Evolutionary conservation across 108 stramenopile genomes (phyloP).

Genomic region (Poteriospumella lacustris): DNA sequence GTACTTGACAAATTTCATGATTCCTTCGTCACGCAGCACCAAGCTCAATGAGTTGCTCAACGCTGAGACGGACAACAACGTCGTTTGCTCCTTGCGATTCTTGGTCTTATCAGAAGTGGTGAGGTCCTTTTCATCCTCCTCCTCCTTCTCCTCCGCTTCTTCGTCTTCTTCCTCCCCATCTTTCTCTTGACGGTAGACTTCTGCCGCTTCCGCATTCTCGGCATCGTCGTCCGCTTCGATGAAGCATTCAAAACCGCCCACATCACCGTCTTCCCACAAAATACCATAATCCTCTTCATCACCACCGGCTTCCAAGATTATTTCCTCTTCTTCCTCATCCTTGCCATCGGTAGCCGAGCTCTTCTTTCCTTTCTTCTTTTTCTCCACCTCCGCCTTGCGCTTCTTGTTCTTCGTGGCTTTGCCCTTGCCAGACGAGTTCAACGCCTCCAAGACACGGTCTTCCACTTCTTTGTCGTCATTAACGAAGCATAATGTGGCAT

Average conservation of each 20-base stretch:
- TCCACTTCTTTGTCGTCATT: constrained; percentile 51
- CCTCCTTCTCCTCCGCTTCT: constrained; percentile 12
- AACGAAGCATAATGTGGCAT: constrained; percentile 72
- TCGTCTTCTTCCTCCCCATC: constrained; percentile 14
- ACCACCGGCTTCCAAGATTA: constrained; percentile 5
- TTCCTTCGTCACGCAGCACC: constrained; percentile 81
- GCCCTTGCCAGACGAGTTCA: too few species aligned
- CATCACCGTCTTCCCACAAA: constrained; percentile 73
- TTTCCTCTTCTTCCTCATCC: background rate
- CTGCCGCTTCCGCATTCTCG: constrained; percentile 35
- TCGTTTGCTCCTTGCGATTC: constrained; percentile 81
- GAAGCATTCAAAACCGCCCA: constrained; percentile 91
- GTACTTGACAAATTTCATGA: constrained; percentile 93
- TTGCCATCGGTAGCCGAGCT: constrained; percentile 30
- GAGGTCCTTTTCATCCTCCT: constrained; percentile 39
- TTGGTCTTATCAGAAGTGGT: constrained; percentile 68
- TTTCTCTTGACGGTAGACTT: background rate
- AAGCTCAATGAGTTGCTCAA: constrained; percentile 82
- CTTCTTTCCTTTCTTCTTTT: constrained; percentile 44
- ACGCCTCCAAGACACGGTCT: background rate
- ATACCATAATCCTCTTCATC: constrained; percentile 64
- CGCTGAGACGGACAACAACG: constrained; percentile 81
- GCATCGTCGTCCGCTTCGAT: constrained; percentile 83
- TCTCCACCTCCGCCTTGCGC: constrained; percentile 53
- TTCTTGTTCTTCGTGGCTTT: constrained; percentile 11